Conservation (phyloP, 257 asterid species). For the Solanum pinnatisectum region DNA sequence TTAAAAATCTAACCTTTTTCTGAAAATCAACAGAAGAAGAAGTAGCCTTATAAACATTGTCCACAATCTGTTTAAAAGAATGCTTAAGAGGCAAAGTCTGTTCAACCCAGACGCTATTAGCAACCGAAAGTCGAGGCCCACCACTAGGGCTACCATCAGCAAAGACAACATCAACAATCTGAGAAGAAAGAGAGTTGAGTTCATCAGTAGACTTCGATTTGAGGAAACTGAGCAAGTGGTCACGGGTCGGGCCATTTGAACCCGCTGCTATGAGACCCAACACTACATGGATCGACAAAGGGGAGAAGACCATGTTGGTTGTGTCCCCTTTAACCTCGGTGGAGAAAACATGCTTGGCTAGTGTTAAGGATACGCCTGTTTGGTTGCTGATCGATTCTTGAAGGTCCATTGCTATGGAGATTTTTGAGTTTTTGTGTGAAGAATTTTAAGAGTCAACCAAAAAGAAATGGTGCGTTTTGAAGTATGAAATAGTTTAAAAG, state of each 20-base stretch:
- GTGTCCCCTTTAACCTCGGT: constrained; percentile 5
- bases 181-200: constrained; percentile 18
- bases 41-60: constrained; percentile 18
- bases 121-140: constrained; percentile 26
- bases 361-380: constrained; percentile 10
- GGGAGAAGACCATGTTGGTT: constrained; percentile 29
- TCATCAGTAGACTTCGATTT: constrained; percentile 15
- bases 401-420: constrained; percentile 16
- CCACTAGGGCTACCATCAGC: constrained; percentile 28
- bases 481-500: neutral
- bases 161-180: constrained; percentile 15
- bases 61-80: constrained; percentile 18
- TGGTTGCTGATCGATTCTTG: constrained; percentile 21
- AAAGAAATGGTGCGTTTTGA: neutral
- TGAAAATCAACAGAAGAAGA: constrained; percentile 27
- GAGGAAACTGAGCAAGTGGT: constrained; percentile 28
- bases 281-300: constrained; percentile 24
- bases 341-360: constrained; percentile 13
- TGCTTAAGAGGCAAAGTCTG: constrained; percentile 25
- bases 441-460: neutral
- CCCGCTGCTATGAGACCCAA: constrained; percentile 28
- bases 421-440: neutral
- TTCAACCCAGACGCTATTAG: constrained; percentile 35
- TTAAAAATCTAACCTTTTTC: constrained; percentile 12
- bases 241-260: constrained; percentile 19